Conservation (phyloP, 768 basidiomycete species). For the Russula ochroleuca region DNA sequence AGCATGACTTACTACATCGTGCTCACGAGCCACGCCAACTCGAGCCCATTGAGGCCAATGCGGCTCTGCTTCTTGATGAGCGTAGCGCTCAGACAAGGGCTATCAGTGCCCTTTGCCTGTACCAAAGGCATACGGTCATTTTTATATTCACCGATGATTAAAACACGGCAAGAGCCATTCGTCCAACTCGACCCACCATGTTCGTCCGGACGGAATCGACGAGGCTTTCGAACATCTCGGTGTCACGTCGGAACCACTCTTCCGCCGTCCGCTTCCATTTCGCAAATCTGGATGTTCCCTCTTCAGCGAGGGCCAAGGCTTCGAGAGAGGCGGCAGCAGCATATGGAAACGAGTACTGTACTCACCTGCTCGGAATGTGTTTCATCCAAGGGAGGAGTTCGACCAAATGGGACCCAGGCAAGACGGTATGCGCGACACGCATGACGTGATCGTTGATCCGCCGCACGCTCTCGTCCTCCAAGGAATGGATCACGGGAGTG, state of each 20-base stretch:
- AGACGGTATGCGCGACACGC: conserved; percentile 15
- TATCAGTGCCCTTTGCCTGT: conserved; percentile 23
- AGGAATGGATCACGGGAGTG: conserved; percentile 16
- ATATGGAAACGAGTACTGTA: too few species aligned
- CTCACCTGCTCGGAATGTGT: conserved; percentile 23
- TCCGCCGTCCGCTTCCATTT: conserved; percentile 27
- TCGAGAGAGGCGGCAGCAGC: too few species aligned
- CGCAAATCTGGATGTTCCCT: conserved; percentile 12
- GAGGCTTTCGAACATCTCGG: conserved; percentile 24
- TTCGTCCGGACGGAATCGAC: conserved; percentile 18
- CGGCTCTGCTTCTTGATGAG: conserved; percentile 22
- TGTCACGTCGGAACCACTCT: conserved; percentile 22
- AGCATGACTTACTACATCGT: conserved; percentile 28
- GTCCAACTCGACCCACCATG: conserved; percentile 5
- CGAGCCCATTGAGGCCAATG: conserved; percentile 18
- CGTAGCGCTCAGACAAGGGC: conserved; percentile 20
- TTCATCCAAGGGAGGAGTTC: conserved; percentile 27
- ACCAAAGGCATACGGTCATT: background rate
- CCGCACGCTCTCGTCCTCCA: conserved; percentile 17
- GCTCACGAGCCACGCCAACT: conserved; percentile 29
- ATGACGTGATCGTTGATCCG: conserved; percentile 24
- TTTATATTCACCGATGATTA: background rate
- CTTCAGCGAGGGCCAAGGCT: too few species aligned
- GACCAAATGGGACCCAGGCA: conserved; percentile 23
- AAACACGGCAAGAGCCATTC: background rate